These are phyloP conservation scores for Cryptococcus wingfieldii DNA, from an alignment of 1,284 basidiomycete genomes.

Conservation along the genomic window DNA sequence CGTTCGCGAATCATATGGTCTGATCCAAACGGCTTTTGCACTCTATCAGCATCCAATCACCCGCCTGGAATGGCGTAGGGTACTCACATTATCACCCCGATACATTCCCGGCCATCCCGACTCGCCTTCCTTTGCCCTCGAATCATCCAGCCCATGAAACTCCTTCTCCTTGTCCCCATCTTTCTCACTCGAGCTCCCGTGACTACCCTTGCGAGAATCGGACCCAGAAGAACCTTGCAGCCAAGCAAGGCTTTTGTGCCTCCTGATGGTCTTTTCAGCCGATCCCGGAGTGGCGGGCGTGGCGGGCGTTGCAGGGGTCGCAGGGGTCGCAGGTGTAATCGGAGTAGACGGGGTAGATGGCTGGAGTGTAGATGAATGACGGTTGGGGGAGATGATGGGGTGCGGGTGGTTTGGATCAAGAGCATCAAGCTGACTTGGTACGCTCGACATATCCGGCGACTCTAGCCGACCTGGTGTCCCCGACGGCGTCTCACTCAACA, in stretches of 20 bases:
- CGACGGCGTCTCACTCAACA: not conserved
- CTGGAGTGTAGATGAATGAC: too few species aligned
- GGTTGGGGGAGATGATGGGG: too few species aligned
- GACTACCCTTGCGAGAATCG: too few species aligned
- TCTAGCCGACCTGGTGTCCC: not conserved
- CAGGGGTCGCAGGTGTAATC: too few species aligned
- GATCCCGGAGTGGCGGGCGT: not conserved
- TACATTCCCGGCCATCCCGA: slow-evolving; percentile 69
- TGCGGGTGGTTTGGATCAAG: too few species aligned
- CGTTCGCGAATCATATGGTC: slow-evolving; percentile 79
- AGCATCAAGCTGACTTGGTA: too few species aligned
- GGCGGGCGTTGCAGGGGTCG: too few species aligned
- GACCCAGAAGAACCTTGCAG: too few species aligned
- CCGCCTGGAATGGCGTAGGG: not conserved
- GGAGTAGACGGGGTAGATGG: too few species aligned
- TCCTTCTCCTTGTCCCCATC: slow-evolving; percentile 26
- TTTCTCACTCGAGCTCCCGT: not conserved
- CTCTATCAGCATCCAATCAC: not conserved
- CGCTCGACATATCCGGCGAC: not conserved
- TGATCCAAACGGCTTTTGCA: slow-evolving; percentile 32
- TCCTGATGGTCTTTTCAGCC: too few species aligned
- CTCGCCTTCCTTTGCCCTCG: slow-evolving; percentile 43
- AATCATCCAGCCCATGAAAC: slow-evolving; percentile 21
- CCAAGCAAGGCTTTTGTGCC: too few species aligned
- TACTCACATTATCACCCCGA: slow-evolving; percentile 53